These are phyloP conservation scores for Dendrobium nobile DNA, from an alignment of 106 monocot species.

Conservation along the genomic window DNA sequence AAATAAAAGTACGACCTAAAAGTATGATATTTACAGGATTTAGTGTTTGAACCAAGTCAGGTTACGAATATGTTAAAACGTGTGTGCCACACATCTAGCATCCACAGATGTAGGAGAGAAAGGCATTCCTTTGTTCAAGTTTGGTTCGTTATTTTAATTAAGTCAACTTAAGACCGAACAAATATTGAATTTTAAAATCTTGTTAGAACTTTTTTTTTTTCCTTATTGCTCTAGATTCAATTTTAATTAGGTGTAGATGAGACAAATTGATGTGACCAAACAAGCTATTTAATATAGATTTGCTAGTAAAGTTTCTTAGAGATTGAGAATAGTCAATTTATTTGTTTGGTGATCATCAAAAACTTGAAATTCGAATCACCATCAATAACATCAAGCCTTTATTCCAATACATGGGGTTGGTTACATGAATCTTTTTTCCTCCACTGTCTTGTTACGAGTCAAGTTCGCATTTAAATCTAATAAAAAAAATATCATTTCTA, in stretches of 20 bases:
- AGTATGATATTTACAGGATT: neutral
- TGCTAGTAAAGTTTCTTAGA: neutral
- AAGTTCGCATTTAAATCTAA: too few species aligned
- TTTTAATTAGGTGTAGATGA: neutral
- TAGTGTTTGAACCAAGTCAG: neutral
- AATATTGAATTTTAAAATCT: neutral
- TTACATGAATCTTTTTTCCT: too few species aligned
- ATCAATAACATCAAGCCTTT: too few species aligned
- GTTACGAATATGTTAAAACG: neutral
- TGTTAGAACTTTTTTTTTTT: neutral
- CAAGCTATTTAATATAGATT: neutral
- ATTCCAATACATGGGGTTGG: too few species aligned
- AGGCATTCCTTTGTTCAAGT: neutral
- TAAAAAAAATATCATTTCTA: too few species aligned
- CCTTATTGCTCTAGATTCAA: neutral
- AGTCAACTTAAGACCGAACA: neutral
- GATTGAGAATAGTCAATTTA: neutral
- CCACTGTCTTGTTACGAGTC: too few species aligned
- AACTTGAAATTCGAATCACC: neutral
- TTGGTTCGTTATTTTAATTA: neutral
- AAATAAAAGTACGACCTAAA: neutral
- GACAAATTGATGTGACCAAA: neutral
- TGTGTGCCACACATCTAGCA: neutral
- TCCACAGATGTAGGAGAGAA: neutral
- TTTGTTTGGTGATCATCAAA: neutral